Percentiles rank a stretch among this genome's conserved stretches.
Evolutionary conservation across 805 yeast species (phyloP).

Genomic region (Lipomyces starkeyi): DNA sequence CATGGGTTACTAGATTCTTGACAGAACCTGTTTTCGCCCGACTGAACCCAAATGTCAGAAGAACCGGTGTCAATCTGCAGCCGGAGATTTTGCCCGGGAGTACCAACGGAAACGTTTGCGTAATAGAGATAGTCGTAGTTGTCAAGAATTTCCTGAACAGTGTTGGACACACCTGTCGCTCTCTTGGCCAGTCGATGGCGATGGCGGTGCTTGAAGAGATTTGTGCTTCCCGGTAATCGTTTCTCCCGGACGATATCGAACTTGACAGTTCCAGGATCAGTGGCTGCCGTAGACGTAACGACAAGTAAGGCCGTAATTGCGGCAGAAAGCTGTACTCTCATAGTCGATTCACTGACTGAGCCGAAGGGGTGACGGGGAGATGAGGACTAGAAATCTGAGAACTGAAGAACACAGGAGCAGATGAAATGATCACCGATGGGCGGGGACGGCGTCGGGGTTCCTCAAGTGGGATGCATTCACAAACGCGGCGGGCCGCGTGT

Average conservation of each 20-base stretch:
- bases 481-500: not conserved
- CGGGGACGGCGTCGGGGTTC: not conserved
- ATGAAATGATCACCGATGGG: not conserved
- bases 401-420: not conserved
- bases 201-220: constrained; percentile 24
- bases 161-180: constrained; percentile 12
- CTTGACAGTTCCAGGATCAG: constrained; percentile 20
- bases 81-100: constrained; percentile 58
- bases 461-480: not conserved
- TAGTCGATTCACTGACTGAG: not conserved
- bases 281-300: constrained; percentile 14
- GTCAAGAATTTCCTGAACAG: constrained; percentile 31
- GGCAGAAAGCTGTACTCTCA: not conserved
- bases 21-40: constrained; percentile 41
- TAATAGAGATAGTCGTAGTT: constrained; percentile 41
- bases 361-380: not conserved
- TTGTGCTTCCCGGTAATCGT: constrained; percentile 9
- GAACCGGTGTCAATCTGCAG: constrained; percentile 79
- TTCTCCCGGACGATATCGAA: constrained; percentile 30
- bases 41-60: constrained; percentile 68
- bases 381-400: not conserved
- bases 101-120: constrained; percentile 55
- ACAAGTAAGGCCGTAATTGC: constrained; percentile 12
- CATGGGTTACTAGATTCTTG: constrained; percentile 38
- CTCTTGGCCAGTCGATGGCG: constrained; percentile 15